Evolutionary conservation across 805 yeast genomes (phyloP), one percentile per base, ranked within the genome.

Genomic region (Candida easanensis): DNA sequence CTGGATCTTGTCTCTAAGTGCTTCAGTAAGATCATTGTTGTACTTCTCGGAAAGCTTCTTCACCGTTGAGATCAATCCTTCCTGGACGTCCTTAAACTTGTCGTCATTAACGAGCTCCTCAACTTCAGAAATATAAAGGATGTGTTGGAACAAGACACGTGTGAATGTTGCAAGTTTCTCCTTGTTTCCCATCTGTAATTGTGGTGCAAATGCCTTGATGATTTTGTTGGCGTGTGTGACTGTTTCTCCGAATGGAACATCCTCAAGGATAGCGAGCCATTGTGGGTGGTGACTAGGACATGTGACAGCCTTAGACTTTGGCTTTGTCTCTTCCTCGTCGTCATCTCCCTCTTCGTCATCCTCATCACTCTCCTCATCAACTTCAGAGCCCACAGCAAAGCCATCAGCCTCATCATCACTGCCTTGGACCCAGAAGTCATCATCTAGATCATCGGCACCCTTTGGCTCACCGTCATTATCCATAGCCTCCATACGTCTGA

Each of bases 151-250:
- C 13, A 89, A 52, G 9, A 86, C 75, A 3, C 76, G 71, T 1
- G 85, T 74, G 56, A 90, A 84, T 3, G 52, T 58, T 19, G 82
- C 85, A 51, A 86, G 65, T 55, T 76, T 82, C 46, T 80, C 85
- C 58, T 87, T 88, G 62, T 91, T 89, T 3, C 96, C 97, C 42
- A 71, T 76, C 3, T 86, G 88, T 41, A 86, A 69, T 49, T 82
- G 79, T 13, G 97, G 96, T 49, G 85, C 88, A 62, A 82, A 80
- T 0, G 69, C 59, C 39, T 72, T 73, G 44, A 86, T 64, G 33
- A 89, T 74, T 44, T 74, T 73, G 39, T 76, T 74, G 21, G 87
- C 70, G 21, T 73, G 64, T 3, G 64, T 60, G 16, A 76, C 62
- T 15, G 78, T 77, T 25, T 77, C 74, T 14, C 58, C 58, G 33